phyloP scores from a whole-genome alignment of 257 asterid species.

The Jacaranda copaia region DNA sequence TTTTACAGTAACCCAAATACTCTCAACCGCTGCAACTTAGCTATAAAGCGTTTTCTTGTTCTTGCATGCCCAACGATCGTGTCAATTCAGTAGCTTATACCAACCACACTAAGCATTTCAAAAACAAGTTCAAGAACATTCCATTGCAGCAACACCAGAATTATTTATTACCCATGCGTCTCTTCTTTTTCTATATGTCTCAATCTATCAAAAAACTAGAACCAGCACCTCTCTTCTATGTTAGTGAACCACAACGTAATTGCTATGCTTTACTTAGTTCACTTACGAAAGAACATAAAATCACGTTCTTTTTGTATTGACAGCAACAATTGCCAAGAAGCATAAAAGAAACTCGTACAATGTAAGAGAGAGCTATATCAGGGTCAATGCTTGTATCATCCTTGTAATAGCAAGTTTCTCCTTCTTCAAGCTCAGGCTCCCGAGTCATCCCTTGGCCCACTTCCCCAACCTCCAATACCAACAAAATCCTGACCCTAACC shows the following conservation, averaged over 20 bases:
- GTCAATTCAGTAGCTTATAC: slow-evolving; percentile 23
- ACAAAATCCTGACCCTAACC: slow-evolving; percentile 41
- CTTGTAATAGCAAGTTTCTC: slow-evolving; percentile 65
- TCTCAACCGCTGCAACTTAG: not conserved
- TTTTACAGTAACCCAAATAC: not conserved
- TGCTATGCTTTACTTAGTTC: slow-evolving; percentile 15
- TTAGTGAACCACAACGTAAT: slow-evolving; percentile 30
- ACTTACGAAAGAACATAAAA: slow-evolving; percentile 27
- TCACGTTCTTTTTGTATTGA: slow-evolving; percentile 25
- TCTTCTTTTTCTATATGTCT: not conserved
- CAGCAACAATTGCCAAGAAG: slow-evolving; percentile 30
- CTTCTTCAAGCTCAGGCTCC: slow-evolving; percentile 88
- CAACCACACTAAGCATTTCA: slow-evolving; percentile 33
- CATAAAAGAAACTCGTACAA: slow-evolving; percentile 69
- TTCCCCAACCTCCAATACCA: slow-evolving; percentile 44
- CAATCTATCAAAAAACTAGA: slow-evolving; percentile 24
- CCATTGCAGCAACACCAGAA: slow-evolving; percentile 10
- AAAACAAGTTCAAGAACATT: slow-evolving; percentile 31
- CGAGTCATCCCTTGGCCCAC: slow-evolving; percentile 55
- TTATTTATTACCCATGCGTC: slow-evolving; percentile 10
- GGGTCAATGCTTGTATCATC: slow-evolving; percentile 74
- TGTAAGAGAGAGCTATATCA: slow-evolving; percentile 84
- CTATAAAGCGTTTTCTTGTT: slow-evolving; percentile 20
- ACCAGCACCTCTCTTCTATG: slow-evolving; percentile 19
- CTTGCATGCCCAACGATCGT: slow-evolving; percentile 22